phyloP scores from a whole-genome alignment of 2,329 filamentous ascomycete genomes.

The Raffaelea ambrosiae region DNA sequence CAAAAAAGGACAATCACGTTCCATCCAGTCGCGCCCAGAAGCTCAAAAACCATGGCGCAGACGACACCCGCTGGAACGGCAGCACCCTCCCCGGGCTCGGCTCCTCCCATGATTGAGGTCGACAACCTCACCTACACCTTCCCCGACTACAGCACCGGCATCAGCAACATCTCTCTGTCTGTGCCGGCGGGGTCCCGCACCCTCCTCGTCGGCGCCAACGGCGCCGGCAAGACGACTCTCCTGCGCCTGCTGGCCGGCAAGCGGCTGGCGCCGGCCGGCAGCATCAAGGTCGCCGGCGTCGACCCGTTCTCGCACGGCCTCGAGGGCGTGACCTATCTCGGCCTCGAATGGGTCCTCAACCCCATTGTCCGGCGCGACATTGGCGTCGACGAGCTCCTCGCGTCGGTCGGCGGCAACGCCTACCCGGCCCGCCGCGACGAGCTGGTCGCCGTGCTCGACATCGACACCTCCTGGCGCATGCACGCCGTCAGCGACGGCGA shows the following conservation, averaged over 20 bases:
- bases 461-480: slow-evolving; percentile 90
- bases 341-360: slow-evolving; percentile 96
- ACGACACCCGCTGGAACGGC: no score
- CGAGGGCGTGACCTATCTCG: slow-evolving; percentile 93
- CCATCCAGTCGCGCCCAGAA: neutral
- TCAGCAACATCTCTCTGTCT: slow-evolving; percentile 63
- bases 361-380: slow-evolving; percentile 94
- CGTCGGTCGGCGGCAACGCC: slow-evolving; percentile 76
- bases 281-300: slow-evolving; percentile 69
- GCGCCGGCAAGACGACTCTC: slow-evolving; percentile 93
- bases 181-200: slow-evolving; percentile 80
- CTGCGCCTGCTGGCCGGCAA: slow-evolving; percentile 92
- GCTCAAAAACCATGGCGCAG: no score
- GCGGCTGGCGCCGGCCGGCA: slow-evolving; percentile 70
- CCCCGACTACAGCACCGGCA: slow-evolving; percentile 72
- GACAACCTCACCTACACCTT: slow-evolving; percentile 79
- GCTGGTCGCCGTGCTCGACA: slow-evolving; percentile 79
- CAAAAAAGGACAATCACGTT: neutral
- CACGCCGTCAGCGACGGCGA: slow-evolving; percentile 93
- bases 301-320: slow-evolving; percentile 89
- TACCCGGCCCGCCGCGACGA: slow-evolving; percentile 80
- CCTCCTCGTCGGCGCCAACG: slow-evolving; percentile 90
- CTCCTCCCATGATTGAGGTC: slow-evolving; percentile 59
- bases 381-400: slow-evolving; percentile 75
- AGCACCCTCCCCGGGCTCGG: neutral